Evolutionary conservation across 2,329 filamentous ascomycete species (phyloP), one percentile per base, ranked within the genome.

Genomic region (Penicillium sp.): DNA sequence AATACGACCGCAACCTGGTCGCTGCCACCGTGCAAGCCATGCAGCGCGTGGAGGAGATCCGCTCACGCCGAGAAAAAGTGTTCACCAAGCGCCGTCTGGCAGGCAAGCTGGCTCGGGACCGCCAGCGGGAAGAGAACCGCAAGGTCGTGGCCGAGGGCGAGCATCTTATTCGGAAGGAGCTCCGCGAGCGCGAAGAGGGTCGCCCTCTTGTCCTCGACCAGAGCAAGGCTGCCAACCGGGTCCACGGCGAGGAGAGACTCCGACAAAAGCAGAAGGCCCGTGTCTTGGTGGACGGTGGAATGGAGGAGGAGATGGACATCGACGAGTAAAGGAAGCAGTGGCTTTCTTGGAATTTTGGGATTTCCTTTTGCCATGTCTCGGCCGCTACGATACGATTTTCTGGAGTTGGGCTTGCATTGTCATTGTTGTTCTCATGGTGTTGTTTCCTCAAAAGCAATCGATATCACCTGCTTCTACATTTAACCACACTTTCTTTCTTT

Each of bases 61-160:
- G 88, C 37, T 68, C 78, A 41, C 79, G 81, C 61, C 78, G 92
- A 61, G 90, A 96, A 75, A 78, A 87, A 54, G 84, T 84, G 50
- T 95, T 95, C 71, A 95, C 95, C 75, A 89, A 86, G 78, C 82
- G 84, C 62, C 82, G 92, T 62, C 88, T 96, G 85, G 81, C 81
- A 35, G 89, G 89, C 65, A 94, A 93, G 71, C 41, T 63, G 32
- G 62, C 63, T 37, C 82, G 84, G 69, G 84, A 84, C 66, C 77
- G 81, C 61, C 81, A 92, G 72, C 74, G 85, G 49, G 84, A 82
- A 56, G 73, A 76, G 48, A 86, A 95, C 61, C 75, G 86, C 65
- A 92, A 90, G 73, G 75, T 96, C 51, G 89, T 98, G 35, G 82
- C 82, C 53, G 80, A 92, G 72, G 90, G 95, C 69, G 81, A 88